Conservation (phyloP, 257 asterid genomes). For the Voacanga thouarsii region DNA sequence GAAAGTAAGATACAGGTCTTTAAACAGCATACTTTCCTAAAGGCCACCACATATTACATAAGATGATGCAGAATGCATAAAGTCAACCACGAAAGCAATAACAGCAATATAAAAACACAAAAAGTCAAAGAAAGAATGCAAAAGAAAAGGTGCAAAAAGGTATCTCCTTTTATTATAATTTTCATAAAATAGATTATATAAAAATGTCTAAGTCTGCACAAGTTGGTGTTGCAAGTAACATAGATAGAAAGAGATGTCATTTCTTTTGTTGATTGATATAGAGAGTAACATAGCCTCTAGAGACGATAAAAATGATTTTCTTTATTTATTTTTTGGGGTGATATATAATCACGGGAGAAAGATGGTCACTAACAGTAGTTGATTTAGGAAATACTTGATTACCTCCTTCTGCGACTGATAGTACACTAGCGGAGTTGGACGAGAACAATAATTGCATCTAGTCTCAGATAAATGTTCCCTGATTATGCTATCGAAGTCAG, state of each 20-base stretch:
- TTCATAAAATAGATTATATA: not conserved
- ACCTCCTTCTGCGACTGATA: constrained; percentile 98
- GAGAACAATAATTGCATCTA: constrained; percentile 68
- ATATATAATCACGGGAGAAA: not conserved
- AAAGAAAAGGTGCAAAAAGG: not conserved
- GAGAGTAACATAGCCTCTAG: not conserved
- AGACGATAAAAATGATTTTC: not conserved
- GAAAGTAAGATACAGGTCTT: not conserved
- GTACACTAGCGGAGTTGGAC: constrained; percentile 51
- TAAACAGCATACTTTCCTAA: not conserved
- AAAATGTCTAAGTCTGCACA: not conserved
- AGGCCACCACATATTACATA: not conserved
- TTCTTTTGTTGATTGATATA: not conserved
- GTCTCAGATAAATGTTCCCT: constrained; percentile 71
- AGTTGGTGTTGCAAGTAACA: not conserved
- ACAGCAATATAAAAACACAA: not conserved
- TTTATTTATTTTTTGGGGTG: not conserved
- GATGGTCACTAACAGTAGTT: not conserved
- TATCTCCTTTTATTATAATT: not conserved
- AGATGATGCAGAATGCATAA: not conserved
- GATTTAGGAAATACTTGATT: constrained; percentile 13
- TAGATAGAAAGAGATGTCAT: not conserved
- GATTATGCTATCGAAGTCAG: constrained; percentile 64
- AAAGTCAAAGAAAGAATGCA: not conserved
- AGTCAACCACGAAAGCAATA: not conserved